Evolutionary conservation across 768 basidiomycete genomes (phyloP), one percentile per base, ranked within the genome.

Genomic region (Panus rudis): DNA sequence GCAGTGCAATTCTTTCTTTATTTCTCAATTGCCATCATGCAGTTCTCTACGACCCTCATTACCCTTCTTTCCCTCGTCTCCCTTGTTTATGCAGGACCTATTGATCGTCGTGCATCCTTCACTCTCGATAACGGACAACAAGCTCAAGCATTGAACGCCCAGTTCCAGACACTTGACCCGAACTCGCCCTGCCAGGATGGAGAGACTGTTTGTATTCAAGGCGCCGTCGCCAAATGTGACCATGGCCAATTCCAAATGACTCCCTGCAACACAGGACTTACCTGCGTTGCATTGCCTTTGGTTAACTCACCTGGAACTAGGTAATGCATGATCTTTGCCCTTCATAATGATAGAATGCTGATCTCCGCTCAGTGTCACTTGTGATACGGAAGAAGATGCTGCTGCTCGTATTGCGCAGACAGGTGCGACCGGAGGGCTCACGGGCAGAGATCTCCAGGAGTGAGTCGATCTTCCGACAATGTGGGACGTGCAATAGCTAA

Each of bases 181-280:
- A 62, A 38, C 58, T 66, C 43, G 52, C 51, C 52, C 34, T 68
- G 49, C 54, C 68, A 30, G 51, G 58, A 33, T 53, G 70, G 68
- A 58, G 52, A 56, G 43, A 19, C 45, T 16, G 44, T 46, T 17
- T 50, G 47, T 46, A 35, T 54, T 13, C 2, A 39, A 6, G 47
- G 42, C 31, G 25, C 41, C 19, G 41, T 56, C 32, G 57, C 50
- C 7, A 42, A 48, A 13, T 65, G 62, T 41, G 48, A 23, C 23
- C 26, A 26, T 34, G 46, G 45, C 20, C 43, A 53, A 33, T 55
- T 60, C 39, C 43, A 10, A 14, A 17, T 48, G 16, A 28, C 40
- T 1, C 21, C 49, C 2, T 59, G 58, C 26, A 26, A 42, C 1
- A 39, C 26, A 1, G 19, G 40, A 1, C n/a, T 49, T 32, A 43